Evolutionary conservation across 2,329 filamentous ascomycete species (phyloP).

Genomic region (Fusarium goolgardi): DNA sequence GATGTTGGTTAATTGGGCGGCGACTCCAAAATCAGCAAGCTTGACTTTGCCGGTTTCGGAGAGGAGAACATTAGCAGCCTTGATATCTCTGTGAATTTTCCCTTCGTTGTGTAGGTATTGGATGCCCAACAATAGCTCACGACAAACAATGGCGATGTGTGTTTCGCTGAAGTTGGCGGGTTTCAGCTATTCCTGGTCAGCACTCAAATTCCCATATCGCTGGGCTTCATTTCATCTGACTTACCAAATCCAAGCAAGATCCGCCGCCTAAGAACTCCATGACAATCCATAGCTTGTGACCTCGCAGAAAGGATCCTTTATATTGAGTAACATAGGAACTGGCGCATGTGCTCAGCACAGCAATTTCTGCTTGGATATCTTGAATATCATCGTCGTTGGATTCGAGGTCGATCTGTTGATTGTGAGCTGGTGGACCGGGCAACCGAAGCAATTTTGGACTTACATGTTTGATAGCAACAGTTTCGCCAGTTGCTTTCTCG

Average conservation of each 20-base stretch:
- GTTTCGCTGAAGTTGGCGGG: slow-evolving; percentile 87
- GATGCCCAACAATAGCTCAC: slow-evolving; percentile 87
- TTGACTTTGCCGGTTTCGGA: slow-evolving; percentile 92
- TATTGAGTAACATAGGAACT: slow-evolving; percentile 96
- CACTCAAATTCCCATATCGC: slow-evolving; percentile 5
- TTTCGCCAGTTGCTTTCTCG: slow-evolving; percentile 88
- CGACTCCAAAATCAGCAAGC: slow-evolving; percentile 96
- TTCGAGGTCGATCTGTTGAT: slow-evolving; percentile 91
- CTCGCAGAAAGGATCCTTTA: slow-evolving; percentile 94
- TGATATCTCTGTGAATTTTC: slow-evolving; percentile 97
- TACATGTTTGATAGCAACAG: slow-evolving; percentile 97
- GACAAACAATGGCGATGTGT: slow-evolving; percentile 94
- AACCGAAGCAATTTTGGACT: slow-evolving; percentile 50
- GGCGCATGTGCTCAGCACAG: slow-evolving; percentile 92
- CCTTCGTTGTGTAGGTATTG: slow-evolving; percentile 94
- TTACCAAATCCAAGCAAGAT: slow-evolving; percentile 91
- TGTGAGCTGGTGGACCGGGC: slow-evolving; percentile 31
- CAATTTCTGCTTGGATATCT: slow-evolving; percentile 98
- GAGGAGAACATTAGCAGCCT: slow-evolving; percentile 95
- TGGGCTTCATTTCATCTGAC: slow-evolving; percentile 36
- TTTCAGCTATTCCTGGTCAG: slow-evolving; percentile 73
- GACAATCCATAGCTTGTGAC: slow-evolving; percentile 98
- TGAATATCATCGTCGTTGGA: slow-evolving; percentile 98
- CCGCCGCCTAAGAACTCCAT: slow-evolving; percentile 98
- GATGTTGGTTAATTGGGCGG: slow-evolving; percentile 95